Evolutionary conservation across 2,329 filamentous ascomycete species (phyloP).

Genomic region (Teratosphaeriaceae sp.): DNA sequence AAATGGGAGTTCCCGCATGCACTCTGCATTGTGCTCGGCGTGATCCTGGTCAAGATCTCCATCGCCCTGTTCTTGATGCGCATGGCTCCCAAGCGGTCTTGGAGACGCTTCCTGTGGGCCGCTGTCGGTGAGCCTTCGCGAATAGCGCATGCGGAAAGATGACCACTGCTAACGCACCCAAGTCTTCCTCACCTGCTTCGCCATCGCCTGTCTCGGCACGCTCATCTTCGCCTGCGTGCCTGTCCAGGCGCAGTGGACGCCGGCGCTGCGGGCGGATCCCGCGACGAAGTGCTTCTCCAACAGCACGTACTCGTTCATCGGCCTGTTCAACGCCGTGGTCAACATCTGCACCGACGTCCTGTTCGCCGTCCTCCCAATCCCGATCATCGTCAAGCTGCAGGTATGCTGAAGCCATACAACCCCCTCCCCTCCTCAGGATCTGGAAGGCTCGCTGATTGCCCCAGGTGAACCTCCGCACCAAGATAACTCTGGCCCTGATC

Average conservation of each 20-base stretch:
- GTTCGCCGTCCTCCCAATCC: conserved; percentile 37
- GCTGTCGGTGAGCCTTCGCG: conserved; percentile 33
- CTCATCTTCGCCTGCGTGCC: conserved; percentile 45
- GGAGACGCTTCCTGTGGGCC: conserved; percentile 37
- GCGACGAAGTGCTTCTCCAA: conserved; percentile 39
- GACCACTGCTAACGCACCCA: conserved; percentile 15
- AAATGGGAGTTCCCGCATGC: conserved; percentile 43
- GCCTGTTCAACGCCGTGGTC: conserved; percentile 41
- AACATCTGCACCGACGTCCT: conserved; percentile 36
- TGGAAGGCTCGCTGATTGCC: too few relatives aligned
- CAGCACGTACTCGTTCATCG: conserved; percentile 37
- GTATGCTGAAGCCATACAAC: too few relatives aligned
- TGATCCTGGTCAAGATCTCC: conserved; percentile 43
- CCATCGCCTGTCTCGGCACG: conserved; percentile 38
- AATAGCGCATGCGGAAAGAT: not conserved
- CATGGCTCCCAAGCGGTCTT: conserved; percentile 33
- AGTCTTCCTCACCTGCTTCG: conserved; percentile 40
- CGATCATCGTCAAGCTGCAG: conserved; percentile 37
- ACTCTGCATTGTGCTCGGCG: conserved; percentile 41
- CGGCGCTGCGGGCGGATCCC: conserved; percentile 26
- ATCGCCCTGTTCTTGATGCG: conserved; percentile 42
- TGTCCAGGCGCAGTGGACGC: conserved; percentile 40
- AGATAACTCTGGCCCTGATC: conserved; percentile 31
- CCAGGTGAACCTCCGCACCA: conserved; percentile 38
- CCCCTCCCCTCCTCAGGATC: too few relatives aligned